These are phyloP conservation scores for Monosporascus sp. DNA, from an alignment of 2,329 filamentous ascomycete species.

Conservation along the genomic window DNA sequence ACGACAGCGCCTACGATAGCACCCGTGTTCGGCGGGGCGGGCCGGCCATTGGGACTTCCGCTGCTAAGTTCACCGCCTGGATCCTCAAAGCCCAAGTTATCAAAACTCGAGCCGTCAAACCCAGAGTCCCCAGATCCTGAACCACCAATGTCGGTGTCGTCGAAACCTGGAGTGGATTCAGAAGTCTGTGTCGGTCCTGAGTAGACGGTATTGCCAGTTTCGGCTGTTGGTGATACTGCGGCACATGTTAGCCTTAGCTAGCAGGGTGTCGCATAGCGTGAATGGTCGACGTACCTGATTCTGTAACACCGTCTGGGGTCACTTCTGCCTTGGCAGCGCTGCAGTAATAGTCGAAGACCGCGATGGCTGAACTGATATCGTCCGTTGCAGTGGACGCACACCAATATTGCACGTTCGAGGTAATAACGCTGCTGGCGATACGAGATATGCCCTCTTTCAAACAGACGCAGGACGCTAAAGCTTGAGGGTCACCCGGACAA, in stretches of 20 bases:
- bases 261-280: constrained; percentile 3
- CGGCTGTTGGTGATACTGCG: constrained; percentile 19
- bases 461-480: constrained; percentile 47
- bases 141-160: background rate
- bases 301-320: constrained; percentile 33
- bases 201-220: constrained; percentile 5
- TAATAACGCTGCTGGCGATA: constrained; percentile 37
- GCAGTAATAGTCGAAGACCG: constrained; percentile 43
- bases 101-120: constrained; percentile 28
- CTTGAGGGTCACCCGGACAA: constrained; percentile 41
- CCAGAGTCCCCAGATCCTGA: constrained; percentile 3
- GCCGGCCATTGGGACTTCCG: constrained; percentile 30
- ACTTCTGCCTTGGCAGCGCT: constrained; percentile 40
- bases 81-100: constrained; percentile 12
- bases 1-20: constrained; percentile 27
- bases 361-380: constrained; percentile 40
- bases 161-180: background rate
- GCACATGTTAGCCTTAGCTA: constrained; percentile 9
- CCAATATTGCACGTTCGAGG: constrained; percentile 36
- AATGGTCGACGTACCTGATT: constrained; percentile 24
- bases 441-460: constrained; percentile 42
- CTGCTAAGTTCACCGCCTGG: constrained; percentile 23
- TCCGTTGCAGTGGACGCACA: constrained; percentile 38
- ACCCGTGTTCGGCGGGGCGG: constrained; percentile 12
- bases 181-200: constrained; percentile 10